Base-by-base conservation (phyloP, 306 rosid genomes). In the Mimosa bimucronata region DNA sequence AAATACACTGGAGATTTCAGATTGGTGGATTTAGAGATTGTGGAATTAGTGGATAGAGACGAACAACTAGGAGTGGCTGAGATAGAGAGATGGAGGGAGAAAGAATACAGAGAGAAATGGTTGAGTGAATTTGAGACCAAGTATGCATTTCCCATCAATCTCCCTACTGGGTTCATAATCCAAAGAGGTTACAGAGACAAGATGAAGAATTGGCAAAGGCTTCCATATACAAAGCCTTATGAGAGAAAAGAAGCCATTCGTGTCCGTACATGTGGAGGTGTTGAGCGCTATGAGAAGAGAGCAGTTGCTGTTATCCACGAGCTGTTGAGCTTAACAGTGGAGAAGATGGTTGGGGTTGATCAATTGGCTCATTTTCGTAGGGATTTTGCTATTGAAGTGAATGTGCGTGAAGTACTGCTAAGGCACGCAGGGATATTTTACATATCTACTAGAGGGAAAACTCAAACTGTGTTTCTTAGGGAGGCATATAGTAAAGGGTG, bases 141-240 rank as follows among this genome's bases (percentile, higher is more conserved):
- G 80, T 88, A 85, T 73, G 92, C 95, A 16, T 94, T 91, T 85
- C 97, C 95, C 3, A 73, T 89, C 8, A 81, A 76, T 78, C 84
- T 91, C 74, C 97, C 97, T 5, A 91, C 94, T 2, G 95, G 95
- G 60, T 90, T 84, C 80, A 85, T 66, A 80, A 83, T 88, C 13
- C 84, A 83, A 75, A 75, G 81, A 45, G 98, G 97, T 44, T 90
- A 74, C 66, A 90, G 91, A 53, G 95, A 90, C 41, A 91, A 73
- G 85, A 44, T 91, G 86, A 91, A 81, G 87, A 89, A 83, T 81
- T 91, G 98, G 98, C 93, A 94, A 60, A 94, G 95, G 87, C 95
- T 91, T 81, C 82, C 92, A 11, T 91, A 90, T 70, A 34, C 82
- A 44, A 90, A 89, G 88, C 92, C 95, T 65, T 92, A 90, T 66